phyloP scores from a whole-genome alignment of 768 basidiomycete genomes.

The Lactarius quietus region DNA sequence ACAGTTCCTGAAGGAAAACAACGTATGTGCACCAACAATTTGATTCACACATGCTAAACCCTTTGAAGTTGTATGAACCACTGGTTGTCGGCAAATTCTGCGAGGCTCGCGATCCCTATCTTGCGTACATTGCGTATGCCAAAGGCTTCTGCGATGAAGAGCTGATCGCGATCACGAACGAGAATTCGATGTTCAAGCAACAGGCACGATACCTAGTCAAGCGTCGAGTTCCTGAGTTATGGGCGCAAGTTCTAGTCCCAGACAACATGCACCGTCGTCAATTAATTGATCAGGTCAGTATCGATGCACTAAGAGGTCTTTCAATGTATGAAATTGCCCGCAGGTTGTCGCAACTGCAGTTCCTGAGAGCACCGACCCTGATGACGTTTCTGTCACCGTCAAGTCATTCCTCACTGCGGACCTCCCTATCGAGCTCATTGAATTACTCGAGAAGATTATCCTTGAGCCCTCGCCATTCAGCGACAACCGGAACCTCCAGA shows the following conservation, averaged over 20 bases:
- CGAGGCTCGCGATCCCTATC: constrained; percentile 95
- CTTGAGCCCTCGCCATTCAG: constrained; percentile 96
- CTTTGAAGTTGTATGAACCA: constrained; percentile 85
- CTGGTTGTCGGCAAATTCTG: constrained; percentile 98
- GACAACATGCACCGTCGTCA: constrained; percentile 92
- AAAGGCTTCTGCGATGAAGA: constrained; percentile 99
- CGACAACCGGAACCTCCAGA: constrained; percentile 96
- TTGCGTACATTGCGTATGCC: constrained; percentile 98
- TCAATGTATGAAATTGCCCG: background rate
- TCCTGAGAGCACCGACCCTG: constrained; percentile 95
- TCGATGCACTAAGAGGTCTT: background rate
- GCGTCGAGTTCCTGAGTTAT: constrained; percentile 90
- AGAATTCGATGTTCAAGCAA: constrained; percentile 99
- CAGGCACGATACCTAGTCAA: constrained; percentile 98
- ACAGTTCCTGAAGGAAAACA: constrained; percentile 97
- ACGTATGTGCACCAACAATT: constrained; percentile 49
- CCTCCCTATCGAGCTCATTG: constrained; percentile 94
- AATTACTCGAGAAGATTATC: constrained; percentile 97
- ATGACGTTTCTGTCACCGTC: constrained; percentile 98
- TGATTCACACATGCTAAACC: constrained; percentile 19
- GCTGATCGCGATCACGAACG: constrained; percentile 93
- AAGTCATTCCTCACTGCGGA: constrained; percentile 98
- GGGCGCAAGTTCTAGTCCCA: constrained; percentile 88
- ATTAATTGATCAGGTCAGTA: constrained; percentile 80
- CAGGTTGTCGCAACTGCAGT: constrained; percentile 93